Conservation (phyloP, 225 moss, liverwort and hornwort genomes). For the Antitrichia curtipendula region DNA sequence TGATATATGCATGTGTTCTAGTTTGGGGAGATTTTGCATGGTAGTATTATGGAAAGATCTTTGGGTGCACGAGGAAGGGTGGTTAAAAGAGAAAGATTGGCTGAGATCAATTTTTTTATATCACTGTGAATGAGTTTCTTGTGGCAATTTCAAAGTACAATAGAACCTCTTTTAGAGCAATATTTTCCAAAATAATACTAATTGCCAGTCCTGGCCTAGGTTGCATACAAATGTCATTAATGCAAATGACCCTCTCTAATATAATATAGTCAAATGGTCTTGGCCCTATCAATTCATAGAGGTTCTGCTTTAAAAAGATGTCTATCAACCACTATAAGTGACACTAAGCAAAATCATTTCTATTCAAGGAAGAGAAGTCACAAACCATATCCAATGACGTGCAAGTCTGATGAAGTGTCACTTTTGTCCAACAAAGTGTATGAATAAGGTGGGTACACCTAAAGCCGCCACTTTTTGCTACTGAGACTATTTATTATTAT, state of each 20-base stretch:
- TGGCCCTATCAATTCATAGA: background rate
- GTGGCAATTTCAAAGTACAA: background rate
- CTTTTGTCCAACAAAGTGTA: background rate
- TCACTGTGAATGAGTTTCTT: background rate
- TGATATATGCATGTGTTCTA: background rate
- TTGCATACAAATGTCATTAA: no score
- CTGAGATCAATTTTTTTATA: background rate
- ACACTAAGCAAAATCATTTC: background rate
- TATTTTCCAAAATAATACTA: no score
- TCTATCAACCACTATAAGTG: background rate
- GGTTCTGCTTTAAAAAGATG: background rate
- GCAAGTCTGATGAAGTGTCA: background rate
- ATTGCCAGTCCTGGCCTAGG: rapidly evolving
- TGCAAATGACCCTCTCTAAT: background rate
- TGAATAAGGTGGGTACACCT: no score
- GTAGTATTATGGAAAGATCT: background rate
- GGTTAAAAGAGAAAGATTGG: background rate
- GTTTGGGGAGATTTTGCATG: background rate
- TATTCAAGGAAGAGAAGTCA: background rate
- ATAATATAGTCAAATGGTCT: rapidly evolving
- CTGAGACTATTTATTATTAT: no score
- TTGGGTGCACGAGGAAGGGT: background rate
- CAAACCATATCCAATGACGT: background rate
- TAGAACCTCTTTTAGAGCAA: no score
- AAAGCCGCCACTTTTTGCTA: no score